These are phyloP conservation scores for Aphanomyces euteiches DNA, from an alignment of 352 stramenopile species.

Conservation along the genomic window DNA sequence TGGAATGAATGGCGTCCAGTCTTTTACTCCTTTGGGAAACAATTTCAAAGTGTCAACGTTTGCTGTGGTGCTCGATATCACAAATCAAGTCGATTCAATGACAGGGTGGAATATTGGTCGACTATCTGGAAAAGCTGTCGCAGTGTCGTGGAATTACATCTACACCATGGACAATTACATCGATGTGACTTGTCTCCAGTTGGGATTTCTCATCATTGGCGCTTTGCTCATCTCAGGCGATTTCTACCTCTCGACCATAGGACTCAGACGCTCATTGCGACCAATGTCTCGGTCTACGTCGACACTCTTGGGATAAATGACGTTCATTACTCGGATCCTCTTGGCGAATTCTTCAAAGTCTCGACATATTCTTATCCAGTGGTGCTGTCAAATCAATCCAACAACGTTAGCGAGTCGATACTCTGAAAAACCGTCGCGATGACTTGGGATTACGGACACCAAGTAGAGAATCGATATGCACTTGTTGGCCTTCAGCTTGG, in stretches of 20 bases:
- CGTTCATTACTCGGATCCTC: background rate
- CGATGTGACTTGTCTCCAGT: conserved; percentile 1
- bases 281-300: background rate
- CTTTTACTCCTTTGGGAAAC: no score
- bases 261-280: background rate
- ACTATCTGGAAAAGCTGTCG: background rate
- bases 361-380: background rate
- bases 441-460: conserved; percentile 13
- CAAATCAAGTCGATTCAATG: no score
- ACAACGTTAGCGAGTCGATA: background rate
- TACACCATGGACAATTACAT: conserved; percentile 9
- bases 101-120: conserved; percentile 4
- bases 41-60: no score
- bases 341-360: background rate
- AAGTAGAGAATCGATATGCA: conserved; percentile 7
- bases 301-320: conserved; percentile 11
- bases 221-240: background rate
- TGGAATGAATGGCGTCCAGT: conserved; percentile 17
- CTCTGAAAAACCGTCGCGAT: background rate
- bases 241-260: background rate
- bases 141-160: background rate
- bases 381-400: background rate
- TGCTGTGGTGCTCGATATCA: no score
- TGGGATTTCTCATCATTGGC: background rate
- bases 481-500: background rate